A percentile compares a stretch with the other conserved stretches of the same genome.
phyloP scores from a whole-genome alignment of 441 rosid genomes.

The Codiaeum variegatum region DNA sequence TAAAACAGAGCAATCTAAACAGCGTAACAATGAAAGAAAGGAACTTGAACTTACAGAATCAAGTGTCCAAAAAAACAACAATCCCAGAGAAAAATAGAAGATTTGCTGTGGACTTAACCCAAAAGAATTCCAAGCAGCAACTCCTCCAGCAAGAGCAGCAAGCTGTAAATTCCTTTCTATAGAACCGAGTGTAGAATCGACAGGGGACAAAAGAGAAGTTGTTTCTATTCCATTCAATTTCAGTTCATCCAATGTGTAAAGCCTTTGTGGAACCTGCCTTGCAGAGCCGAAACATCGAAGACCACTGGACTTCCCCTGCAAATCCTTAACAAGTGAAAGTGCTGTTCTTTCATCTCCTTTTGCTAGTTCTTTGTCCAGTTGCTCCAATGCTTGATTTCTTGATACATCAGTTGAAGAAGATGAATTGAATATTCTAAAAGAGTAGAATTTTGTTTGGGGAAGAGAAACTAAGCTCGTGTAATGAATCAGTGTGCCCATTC shows the following conservation, averaged over 20 bases:
- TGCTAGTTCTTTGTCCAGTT: slow-evolving; percentile 57
- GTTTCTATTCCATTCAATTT: slow-evolving; percentile 77
- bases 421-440: slow-evolving; percentile 32
- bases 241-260: slow-evolving; percentile 76
- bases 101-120: slow-evolving; percentile 54
- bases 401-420: slow-evolving; percentile 39
- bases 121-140: slow-evolving; percentile 58
- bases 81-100: slow-evolving; percentile 56
- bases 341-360: slow-evolving; percentile 80
- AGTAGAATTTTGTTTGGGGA: slow-evolving; percentile 17
- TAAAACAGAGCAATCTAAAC: not conserved
- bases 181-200: slow-evolving; percentile 70
- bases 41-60: slow-evolving; percentile 58
- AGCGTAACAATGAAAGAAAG: not conserved
- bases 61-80: slow-evolving; percentile 69
- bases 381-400: slow-evolving; percentile 47
- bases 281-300: slow-evolving; percentile 74
- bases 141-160: slow-evolving; percentile 52
- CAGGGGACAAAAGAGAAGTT: slow-evolving; percentile 68
- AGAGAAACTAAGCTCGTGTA: slow-evolving; percentile 29
- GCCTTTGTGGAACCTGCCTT: slow-evolving; percentile 89
- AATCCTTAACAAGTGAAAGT: slow-evolving; percentile 56
- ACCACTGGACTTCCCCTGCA: slow-evolving; percentile 71
- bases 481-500: slow-evolving; percentile 41
- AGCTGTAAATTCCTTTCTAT: slow-evolving; percentile 72